Conservation (phyloP, 176 grass and related monocot species). For the Rhynchospora tenuis region DNA sequence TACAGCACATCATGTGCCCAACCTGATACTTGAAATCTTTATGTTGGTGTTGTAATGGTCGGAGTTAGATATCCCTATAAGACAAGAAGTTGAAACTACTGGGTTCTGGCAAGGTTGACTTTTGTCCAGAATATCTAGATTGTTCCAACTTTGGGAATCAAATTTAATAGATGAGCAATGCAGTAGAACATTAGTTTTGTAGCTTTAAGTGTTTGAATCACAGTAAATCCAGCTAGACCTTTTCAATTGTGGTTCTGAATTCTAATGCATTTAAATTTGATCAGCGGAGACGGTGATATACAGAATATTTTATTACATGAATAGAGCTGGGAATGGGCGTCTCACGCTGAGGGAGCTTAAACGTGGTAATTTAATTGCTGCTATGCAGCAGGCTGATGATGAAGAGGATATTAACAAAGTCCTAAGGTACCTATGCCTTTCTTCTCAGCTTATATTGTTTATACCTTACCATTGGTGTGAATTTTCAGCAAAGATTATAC, state of each 20-base stretch:
- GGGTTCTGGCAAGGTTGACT: not conserved
- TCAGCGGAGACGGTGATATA: conserved; percentile 93
- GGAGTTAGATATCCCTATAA: not conserved
- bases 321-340: conserved; percentile 76
- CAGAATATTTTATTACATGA: conserved; percentile 95
- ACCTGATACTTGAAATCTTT: not conserved
- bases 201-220: not conserved
- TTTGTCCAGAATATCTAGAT: not conserved
- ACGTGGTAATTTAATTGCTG: conserved; percentile 82
- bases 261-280: conserved; percentile 21
- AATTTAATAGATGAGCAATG: not conserved
- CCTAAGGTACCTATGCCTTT: conserved; percentile 42
- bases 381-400: conserved; percentile 76
- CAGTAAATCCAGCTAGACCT: not conserved
- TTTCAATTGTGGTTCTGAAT: not conserved
- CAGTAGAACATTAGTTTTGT: not conserved
- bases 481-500: not conserved
- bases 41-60: not conserved
- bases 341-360: conserved; percentile 85
- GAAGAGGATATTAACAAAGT: conserved; percentile 99
- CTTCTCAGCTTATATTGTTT: not conserved
- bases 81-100: not conserved
- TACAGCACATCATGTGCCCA: not conserved
- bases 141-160: not conserved
- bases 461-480: not conserved